phyloP scores from a whole-genome alignment of 2,329 filamentous ascomycete genomes.

The Aschersonia sp. region DNA sequence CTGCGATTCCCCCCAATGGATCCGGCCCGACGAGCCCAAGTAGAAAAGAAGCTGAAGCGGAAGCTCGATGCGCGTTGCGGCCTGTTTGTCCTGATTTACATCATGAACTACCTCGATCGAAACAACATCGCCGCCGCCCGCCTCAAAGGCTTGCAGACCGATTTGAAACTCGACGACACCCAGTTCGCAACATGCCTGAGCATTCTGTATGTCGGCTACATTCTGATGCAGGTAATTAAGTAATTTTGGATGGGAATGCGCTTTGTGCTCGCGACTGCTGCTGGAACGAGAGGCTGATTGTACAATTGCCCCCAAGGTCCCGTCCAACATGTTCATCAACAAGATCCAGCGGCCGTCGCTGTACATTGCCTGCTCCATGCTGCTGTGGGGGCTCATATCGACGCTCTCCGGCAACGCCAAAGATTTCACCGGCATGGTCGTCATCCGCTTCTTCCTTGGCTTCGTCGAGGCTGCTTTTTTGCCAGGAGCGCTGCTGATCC shows the following conservation, averaged over 20 bases:
- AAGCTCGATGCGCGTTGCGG: slow-evolving; percentile 57
- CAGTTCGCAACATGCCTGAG: slow-evolving; percentile 50
- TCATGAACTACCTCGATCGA: slow-evolving; percentile 55
- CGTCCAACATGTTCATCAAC: slow-evolving; percentile 44
- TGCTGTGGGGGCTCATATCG: slow-evolving; percentile 46
- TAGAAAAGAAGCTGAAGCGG: slow-evolving; percentile 52
- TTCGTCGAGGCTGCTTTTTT: slow-evolving; percentile 51
- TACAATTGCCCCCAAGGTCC: slow-evolving; percentile 15
- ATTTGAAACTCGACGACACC: slow-evolving; percentile 37
- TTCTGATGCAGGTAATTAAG: slow-evolving; percentile 37
- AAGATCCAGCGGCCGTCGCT: slow-evolving; percentile 33
- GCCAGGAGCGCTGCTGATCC: slow-evolving; percentile 46
- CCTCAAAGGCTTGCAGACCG: slow-evolving; percentile 47
- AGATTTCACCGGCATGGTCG: slow-evolving; percentile 38
- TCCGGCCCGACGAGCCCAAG: slow-evolving; percentile 32
- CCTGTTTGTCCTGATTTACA: slow-evolving; percentile 62
- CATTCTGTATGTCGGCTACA: slow-evolving; percentile 53
- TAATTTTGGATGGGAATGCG: neutral
- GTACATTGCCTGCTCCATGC: slow-evolving; percentile 37
- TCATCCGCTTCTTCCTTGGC: slow-evolving; percentile 43
- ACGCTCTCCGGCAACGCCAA: slow-evolving; percentile 37
- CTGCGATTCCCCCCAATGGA: slow-evolving; percentile 11
- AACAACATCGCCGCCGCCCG: slow-evolving; percentile 56
- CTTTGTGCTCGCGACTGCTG: neutral
- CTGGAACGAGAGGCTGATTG: neutral